Evolutionary conservation across 129 eudicot species (phyloP).

Genomic region (Heracleum sosnowskyi): DNA sequence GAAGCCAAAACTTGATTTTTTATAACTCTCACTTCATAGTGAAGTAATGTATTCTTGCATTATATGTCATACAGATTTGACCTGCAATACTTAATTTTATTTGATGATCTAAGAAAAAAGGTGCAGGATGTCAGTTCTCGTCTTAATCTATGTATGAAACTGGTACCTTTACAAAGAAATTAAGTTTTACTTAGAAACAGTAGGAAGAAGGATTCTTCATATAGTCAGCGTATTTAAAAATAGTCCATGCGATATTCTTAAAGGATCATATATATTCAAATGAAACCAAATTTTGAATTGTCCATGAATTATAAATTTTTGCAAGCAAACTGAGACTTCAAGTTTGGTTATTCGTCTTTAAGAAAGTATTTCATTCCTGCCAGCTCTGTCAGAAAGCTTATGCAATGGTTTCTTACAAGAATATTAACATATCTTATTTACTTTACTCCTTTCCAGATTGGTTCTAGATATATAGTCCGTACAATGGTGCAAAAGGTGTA

Average conservation of each 20-base stretch:
- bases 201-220: not conserved
- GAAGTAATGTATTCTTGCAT: not conserved
- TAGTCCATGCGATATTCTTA: not conserved
- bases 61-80: not conserved
- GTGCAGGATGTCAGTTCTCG: not conserved
- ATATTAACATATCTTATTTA: not conserved
- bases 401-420: not conserved
- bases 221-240: not conserved
- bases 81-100: not conserved
- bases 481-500: slow-evolving; percentile 69
- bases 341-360: not conserved
- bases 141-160: not conserved
- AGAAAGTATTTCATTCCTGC: not conserved
- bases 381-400: not conserved
- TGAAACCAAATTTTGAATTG: not conserved
- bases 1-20: not conserved
- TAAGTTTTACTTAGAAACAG: not conserved
- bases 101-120: not conserved
- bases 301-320: not conserved
- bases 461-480: slow-evolving; percentile 74
- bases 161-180: not conserved
- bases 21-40: not conserved
- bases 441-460: slow-evolving; percentile 43
- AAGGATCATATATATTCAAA: not conserved
- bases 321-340: not conserved